Evolutionary conservation across 2,329 filamentous ascomycete genomes (phyloP), one percentile per base, ranked within the genome.

Genomic region (Pseudopithomyces maydicus): DNA sequence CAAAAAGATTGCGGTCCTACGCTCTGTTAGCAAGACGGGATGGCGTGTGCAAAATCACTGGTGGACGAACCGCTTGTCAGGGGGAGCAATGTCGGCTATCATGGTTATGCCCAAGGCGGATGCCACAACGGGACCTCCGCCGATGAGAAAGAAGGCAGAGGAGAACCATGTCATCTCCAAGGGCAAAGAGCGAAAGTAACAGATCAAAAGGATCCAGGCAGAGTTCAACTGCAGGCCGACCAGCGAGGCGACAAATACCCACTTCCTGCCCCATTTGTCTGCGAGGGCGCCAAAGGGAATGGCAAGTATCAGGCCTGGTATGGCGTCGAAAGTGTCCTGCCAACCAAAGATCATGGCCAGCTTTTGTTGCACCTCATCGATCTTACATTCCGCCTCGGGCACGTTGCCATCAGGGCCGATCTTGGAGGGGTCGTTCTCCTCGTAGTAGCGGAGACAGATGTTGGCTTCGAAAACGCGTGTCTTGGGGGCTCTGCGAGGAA

Each of bases 321-420:
- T 66, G 20, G 65, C 78, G 63, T 81, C 79, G 57, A 81, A 82
- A 52, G 80, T 80, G 58, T 80, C 79, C 65, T 78, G 75, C 70
- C 80, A 81, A 1, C 80, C 81, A 60, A 82, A 81, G 12, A 84
- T 78, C 52, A 79, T 78, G 1, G 81, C 81, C 62, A 83, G 61
- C 64, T 80, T 77, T 45, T 79, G 74, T 62, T 83, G 81, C 19
- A 84, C 75, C 41, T 73, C 73, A 32, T 78, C 75, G n/a, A 78
- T 68, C 69, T 84, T 84, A 66, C 81, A 84, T 59, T 79, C 62
- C n/a, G 74, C 70, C 71, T 84, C 81, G 1, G 75, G 69, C 15
- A 84, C 76, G 22, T 74, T 70, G 12, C 79, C 78, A 57, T 77
- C 70, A 8, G 64, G 56, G 1, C 67, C 71, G 59, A 83, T 79